These are phyloP conservation scores for Arctium minus DNA, from an alignment of 129 eudicot species.

Conservation along the genomic window DNA sequence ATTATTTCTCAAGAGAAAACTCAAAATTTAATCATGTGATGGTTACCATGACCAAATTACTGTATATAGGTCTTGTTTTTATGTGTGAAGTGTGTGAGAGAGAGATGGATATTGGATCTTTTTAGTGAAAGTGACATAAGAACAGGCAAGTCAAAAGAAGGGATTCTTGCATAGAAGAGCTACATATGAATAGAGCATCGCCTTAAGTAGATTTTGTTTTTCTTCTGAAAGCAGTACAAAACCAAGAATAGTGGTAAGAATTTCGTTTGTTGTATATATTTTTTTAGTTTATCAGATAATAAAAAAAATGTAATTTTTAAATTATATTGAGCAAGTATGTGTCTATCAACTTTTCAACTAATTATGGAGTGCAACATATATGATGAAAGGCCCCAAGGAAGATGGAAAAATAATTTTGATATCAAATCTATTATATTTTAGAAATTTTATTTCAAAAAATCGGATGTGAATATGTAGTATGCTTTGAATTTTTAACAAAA, in stretches of 20 bases:
- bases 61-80: not conserved
- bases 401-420: not conserved
- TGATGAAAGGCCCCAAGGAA: not conserved
- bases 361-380: not conserved
- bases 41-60: conserved; percentile 2
- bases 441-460: too few species aligned
- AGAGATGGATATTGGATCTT: conserved; percentile 19
- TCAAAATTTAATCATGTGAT: conserved; percentile 2
- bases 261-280: not conserved
- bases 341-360: not conserved
- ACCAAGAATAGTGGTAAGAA: not conserved
- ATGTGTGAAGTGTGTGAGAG: conserved; percentile 13
- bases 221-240: not conserved
- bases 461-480: too few species aligned
- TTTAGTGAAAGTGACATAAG: conserved; percentile 35
- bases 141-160: conserved; percentile 28
- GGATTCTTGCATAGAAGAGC: conserved; percentile 23
- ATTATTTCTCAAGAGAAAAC: not conserved
- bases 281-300: not conserved
- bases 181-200: not conserved
- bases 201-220: not conserved
- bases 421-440: too few species aligned
- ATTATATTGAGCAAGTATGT: not conserved
- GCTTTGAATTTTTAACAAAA: too few species aligned
- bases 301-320: not conserved